Base-by-base conservation (phyloP, 106 monocot species). In the Iris macrosiphon region DNA sequence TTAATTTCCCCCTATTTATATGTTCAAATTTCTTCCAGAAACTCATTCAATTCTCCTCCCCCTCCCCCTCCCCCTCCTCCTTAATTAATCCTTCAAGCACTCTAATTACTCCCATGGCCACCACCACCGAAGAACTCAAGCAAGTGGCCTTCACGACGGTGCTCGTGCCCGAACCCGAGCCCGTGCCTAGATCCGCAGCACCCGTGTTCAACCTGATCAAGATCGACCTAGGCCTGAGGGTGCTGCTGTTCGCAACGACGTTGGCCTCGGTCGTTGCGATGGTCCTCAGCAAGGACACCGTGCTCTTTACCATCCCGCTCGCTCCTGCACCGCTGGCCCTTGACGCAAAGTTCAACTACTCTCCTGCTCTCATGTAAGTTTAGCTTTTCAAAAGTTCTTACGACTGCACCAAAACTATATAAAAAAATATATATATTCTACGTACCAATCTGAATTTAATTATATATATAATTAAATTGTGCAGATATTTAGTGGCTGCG, bases 361-460 rank as follows among this genome's bases (percentile, higher is more conserved):
- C 88, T 7, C 80, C 86, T 4, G 76, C 86, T 1, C 46, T 86
- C 28, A 67, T 81, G 86, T 86, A 63, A 67, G 57, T 26, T 16
- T n/a, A n/a, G n/a, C n/a, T n/a, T n/a, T n/a, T n/a, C n/a, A n/a
- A n/a, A n/a, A n/a, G n/a, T n/a, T n/a, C n/a, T n/a, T n/a, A n/a
- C n/a, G n/a, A n/a, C n/a, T n/a, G n/a, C n/a, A n/a, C n/a, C n/a
- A n/a, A n/a, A n/a, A n/a, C n/a, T n/a, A n/a, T n/a, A n/a, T n/a
- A n/a, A n/a, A n/a, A n/a, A n/a, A n/a, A n/a, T n/a, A n/a, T n/a
- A n/a, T n/a, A n/a, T n/a, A n/a, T n/a, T n/a, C n/a, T n/a, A n/a
- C n/a, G n/a, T n/a, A n/a, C n/a, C 15, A 23, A 18, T 8, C 24
- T 1, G 1, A 34, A 25, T 31, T 55, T 29, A 19, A 13, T 19